These are phyloP conservation scores for Paraleonurus japonicus DNA, from an alignment of 257 asterid species.

Conservation along the genomic window DNA sequence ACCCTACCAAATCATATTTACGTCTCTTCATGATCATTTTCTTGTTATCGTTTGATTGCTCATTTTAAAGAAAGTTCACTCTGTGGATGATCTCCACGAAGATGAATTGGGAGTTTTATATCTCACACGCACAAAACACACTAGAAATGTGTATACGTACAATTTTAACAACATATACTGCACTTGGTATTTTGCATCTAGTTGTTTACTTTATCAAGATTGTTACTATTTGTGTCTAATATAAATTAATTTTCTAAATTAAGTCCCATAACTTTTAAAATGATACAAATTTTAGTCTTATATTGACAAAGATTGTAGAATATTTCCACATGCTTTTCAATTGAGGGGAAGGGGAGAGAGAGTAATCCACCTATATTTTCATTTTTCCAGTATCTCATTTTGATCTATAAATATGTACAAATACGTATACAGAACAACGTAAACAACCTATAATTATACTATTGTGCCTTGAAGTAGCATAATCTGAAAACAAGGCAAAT, in stretches of 20 bases:
- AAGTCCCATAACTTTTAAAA: no score
- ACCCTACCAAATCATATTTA: neutral
- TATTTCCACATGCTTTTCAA: no score
- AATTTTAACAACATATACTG: neutral
- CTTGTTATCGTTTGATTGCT: neutral
- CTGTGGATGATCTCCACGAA: neutral
- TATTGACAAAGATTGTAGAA: no score
- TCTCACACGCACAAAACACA: neutral
- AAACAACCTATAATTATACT: constrained; percentile 12
- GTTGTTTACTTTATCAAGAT: no score
- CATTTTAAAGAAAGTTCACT: neutral
- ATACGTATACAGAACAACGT: neutral
- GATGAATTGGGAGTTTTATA: neutral
- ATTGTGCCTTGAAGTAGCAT: constrained; percentile 1
- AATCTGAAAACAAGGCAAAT: neutral
- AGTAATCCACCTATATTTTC: constrained; percentile 15
- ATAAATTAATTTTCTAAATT: no score
- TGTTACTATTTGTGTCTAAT: no score
- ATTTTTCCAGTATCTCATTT: constrained; percentile 2
- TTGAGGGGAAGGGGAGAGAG: no score
- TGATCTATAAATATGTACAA: constrained; percentile 10
- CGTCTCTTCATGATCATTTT: neutral
- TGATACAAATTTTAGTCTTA: no score
- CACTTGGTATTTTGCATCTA: neutral
- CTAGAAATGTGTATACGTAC: neutral